A percentile compares a stretch with the other conserved stretches of the same genome.
phyloP scores from a whole-genome alignment of 371 early-diverging fungal species.

The Gilbertella persicaria region DNA sequence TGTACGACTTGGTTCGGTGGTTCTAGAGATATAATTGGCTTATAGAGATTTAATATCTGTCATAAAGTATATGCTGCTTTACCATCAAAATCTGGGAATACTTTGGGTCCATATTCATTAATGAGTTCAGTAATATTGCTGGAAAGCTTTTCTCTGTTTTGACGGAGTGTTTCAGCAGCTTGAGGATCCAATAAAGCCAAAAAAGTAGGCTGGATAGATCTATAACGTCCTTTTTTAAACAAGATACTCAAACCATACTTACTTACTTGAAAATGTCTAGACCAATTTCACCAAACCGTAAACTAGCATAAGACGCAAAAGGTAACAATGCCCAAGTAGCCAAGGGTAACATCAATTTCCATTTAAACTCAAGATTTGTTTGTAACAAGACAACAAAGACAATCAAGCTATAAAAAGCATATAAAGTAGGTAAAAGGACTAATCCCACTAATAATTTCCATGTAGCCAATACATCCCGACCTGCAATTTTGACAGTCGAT shows the following conservation, averaged over 20 bases:
- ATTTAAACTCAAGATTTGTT: constrained; percentile 29
- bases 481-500: constrained; percentile 91
- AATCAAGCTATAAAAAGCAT: constrained; percentile 67
- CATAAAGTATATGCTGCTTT: background rate
- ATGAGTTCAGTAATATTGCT: constrained; percentile 74
- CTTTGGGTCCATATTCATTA: constrained; percentile 82
- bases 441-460: constrained; percentile 89
- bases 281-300: constrained; percentile 84
- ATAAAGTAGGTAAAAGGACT: constrained; percentile 73
- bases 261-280: constrained; percentile 72
- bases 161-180: constrained; percentile 55
- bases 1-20: constrained; percentile 21
- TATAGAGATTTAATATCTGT: background rate
- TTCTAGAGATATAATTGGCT: constrained; percentile 36
- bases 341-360: constrained; percentile 40
- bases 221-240: constrained; percentile 13
- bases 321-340: constrained; percentile 60
- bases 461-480: constrained; percentile 91
- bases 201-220: constrained; percentile 79
- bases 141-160: constrained; percentile 70
- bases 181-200: constrained; percentile 62
- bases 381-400: constrained; percentile 47
- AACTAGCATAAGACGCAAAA: constrained; percentile 74
- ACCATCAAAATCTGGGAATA: constrained; percentile 77
- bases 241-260: background rate